Percentiles rank a stretch among this genome's conserved stretches.
Conservation (phyloP, 1,284 basidiomycete species). For the Ganoderma multipileum region DNA sequence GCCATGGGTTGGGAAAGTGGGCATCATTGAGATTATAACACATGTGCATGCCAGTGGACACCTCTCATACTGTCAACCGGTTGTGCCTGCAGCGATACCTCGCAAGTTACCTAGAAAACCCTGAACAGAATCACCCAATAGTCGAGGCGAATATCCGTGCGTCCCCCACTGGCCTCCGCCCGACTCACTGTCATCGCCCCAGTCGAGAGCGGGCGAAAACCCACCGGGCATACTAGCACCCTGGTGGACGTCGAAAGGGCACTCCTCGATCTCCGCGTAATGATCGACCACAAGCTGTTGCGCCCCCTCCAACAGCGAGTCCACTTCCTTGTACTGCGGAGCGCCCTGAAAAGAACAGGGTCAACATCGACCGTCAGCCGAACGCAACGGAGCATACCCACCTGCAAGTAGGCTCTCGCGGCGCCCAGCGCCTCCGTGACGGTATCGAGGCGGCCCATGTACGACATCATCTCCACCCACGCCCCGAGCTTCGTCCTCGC, state of each 20-base stretch:
- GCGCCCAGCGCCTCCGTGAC: constrained; percentile 7
- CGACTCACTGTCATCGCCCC: background rate
- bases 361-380: too few relatives aligned
- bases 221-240: background rate
- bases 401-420: constrained; percentile 4
- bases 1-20: too few relatives aligned
- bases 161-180: background rate
- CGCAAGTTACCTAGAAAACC: background rate
- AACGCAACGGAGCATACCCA: background rate
- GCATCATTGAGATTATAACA: too few relatives aligned
- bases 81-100: background rate
- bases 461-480: constrained; percentile 19
- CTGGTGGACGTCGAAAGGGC: background rate
- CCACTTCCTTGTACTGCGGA: background rate
- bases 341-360: background rate
- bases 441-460: constrained; percentile 18
- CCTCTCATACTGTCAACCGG: background rate
- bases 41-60: background rate
- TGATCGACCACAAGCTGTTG: background rate
- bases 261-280: background rate
- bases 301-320: background rate
- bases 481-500: background rate
- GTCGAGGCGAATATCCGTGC: background rate
- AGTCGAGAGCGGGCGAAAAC: background rate
- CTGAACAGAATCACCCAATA: background rate